phyloP scores from a whole-genome alignment of 306 rosid genomes.

The Inga oerstediana region DNA sequence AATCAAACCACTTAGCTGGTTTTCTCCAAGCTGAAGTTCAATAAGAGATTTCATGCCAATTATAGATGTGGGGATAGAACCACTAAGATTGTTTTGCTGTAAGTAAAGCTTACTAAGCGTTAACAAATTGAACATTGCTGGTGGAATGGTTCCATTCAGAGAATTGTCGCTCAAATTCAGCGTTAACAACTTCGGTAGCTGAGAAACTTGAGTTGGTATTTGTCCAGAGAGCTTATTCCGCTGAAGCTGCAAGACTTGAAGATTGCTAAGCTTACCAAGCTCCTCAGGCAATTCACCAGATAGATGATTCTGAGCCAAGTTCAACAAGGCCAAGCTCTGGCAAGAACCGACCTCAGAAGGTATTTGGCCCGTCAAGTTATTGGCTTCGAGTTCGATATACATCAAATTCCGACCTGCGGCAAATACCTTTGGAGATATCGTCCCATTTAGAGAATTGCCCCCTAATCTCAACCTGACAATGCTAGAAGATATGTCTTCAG shows the following conservation, averaged over 20 bases:
- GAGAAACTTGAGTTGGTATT: constrained; percentile 55
- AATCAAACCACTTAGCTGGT: constrained; percentile 56
- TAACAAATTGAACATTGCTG: constrained; percentile 40
- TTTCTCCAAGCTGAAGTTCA: constrained; percentile 77
- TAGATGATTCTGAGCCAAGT: constrained; percentile 61
- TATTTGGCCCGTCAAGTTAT: constrained; percentile 49
- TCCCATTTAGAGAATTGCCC: constrained; percentile 48
- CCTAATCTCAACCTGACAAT: constrained; percentile 79
- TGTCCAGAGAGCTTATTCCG: constrained; percentile 53
- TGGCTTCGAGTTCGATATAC: constrained; percentile 71
- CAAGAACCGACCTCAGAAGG: constrained; percentile 52
- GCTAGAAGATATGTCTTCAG: constrained; percentile 41
- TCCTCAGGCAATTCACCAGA: constrained; percentile 51
- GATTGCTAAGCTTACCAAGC: constrained; percentile 54
- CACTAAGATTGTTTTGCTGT: constrained; percentile 58
- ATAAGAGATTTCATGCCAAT: constrained; percentile 28
- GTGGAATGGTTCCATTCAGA: constrained; percentile 66
- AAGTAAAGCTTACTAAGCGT: constrained; percentile 48
- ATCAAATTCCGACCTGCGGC: constrained; percentile 21
- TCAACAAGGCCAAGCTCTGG: constrained; percentile 55
- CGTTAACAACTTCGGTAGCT: constrained; percentile 30
- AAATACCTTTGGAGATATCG: constrained; percentile 39
- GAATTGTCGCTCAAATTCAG: constrained; percentile 73
- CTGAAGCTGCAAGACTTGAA: constrained; percentile 70
- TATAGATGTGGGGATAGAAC: constrained; percentile 55